Evolutionary conservation across 257 asterid genomes (phyloP).

Genomic region (Perilla frutescens): DNA sequence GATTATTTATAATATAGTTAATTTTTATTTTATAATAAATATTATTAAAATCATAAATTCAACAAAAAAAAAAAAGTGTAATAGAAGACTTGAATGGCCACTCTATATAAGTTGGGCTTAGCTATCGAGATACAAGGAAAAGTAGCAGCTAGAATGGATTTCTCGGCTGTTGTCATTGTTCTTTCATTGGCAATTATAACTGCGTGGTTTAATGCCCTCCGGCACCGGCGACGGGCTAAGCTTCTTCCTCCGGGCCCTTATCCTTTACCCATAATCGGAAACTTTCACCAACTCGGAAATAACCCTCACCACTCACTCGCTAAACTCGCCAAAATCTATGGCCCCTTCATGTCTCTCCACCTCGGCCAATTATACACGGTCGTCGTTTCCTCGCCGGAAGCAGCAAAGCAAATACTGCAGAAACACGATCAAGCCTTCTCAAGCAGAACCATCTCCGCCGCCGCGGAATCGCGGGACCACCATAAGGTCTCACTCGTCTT

Average conservation of each 20-base stretch:
- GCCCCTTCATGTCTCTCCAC: slow-evolving; percentile 37
- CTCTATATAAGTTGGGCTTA: too few relatives aligned
- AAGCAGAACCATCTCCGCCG: slow-evolving; percentile 32
- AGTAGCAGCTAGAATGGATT: neutral
- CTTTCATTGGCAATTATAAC: neutral
- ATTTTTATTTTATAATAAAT: too few relatives aligned
- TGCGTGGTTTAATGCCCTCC: neutral
- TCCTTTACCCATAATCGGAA: slow-evolving; percentile 34
- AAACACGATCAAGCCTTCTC: slow-evolving; percentile 42
- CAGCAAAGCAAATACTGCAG: slow-evolving; percentile 39
- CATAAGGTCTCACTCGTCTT: slow-evolving; percentile 34
- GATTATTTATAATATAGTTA: too few relatives aligned
- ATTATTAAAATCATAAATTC: too few relatives aligned
- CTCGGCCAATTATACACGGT: slow-evolving; percentile 42
- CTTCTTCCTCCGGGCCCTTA: slow-evolving; percentile 41
- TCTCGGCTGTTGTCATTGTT: neutral
- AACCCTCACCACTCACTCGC: slow-evolving; percentile 36
- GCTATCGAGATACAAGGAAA: neutral
- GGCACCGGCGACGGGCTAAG: neutral
- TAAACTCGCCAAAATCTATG: slow-evolving; percentile 38
- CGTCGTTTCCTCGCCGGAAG: slow-evolving; percentile 42
- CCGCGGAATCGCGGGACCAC: slow-evolving; percentile 33
- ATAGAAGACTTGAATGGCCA: too few relatives aligned
- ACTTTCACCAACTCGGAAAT: slow-evolving; percentile 21
- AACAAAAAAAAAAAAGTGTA: too few relatives aligned